Base-by-base conservation (phyloP, 2,329 filamentous ascomycete genomes). In the Cytospora schulzeri region DNA sequence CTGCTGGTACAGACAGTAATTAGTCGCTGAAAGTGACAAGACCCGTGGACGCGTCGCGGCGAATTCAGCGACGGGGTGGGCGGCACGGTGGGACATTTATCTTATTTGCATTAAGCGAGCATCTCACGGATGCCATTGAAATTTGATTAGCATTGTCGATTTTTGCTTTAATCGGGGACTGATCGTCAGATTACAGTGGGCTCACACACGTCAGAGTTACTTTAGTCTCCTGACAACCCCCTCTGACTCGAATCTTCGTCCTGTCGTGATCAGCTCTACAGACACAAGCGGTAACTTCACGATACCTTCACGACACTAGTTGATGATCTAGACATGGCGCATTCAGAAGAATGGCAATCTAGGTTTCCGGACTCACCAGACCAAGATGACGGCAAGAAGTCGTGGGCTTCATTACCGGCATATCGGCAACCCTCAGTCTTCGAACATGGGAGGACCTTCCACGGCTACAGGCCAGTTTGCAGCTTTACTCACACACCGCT, bases 161-260 rank as follows among this genome's bases (percentile, higher is more conserved):
- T 48, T 48, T 48, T 48, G n/a, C 45, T 48, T 48, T 24, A 48
- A 48, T 48, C n/a, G 45, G 45, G 45, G 45, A 48, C 45, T 48
- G 45, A 48, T 48, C 45, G 45, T 48, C 45, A 48, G n/a, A 48
- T 48, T 48, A 48, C 45, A 48, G 45, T 48, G 45, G 45, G 45
- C 22, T 48, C 45, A 14, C 45, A 24, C 45, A 48, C 45, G 45
- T 48, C 45, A 48, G 45, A 48, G n/a, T 48, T 48, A 48, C 45
- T 48, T 48, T 24, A 24, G 45, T 24, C 45, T 48, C 45, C 45
- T 22, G 45, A 22, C 45, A 17, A 35, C 45, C 45, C 45, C 45
- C 22, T 48, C 45, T 48, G 45, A 48, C 45, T 48, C 45, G 45
- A 48, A 12, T 48, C 38, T 48, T 14, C 45, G 45, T 48, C 19